Percentiles rank a stretch among this genome's conserved stretches.
phyloP scores from a whole-genome alignment of 306 rosid species.

The Prunus padus region DNA sequence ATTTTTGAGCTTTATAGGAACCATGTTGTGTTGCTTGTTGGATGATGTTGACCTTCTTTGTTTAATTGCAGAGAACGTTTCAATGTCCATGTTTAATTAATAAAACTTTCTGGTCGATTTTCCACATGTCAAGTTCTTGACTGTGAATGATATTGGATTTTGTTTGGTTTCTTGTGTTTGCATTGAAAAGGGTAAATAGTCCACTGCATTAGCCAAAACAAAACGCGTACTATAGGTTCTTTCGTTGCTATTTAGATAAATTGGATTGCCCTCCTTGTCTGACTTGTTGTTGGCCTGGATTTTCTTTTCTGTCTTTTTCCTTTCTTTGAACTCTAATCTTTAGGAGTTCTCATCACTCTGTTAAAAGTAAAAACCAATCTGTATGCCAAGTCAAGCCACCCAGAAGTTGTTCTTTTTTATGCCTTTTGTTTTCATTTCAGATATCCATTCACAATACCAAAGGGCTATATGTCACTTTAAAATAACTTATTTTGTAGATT shows the following conservation, averaged over 20 bases:
- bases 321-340: neutral
- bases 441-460: too few species aligned
- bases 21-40: neutral
- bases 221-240: neutral
- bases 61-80: neutral
- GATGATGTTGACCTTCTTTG: neutral
- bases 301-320: neutral
- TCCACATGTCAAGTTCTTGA: neutral
- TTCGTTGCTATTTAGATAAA: neutral
- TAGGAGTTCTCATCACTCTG: neutral
- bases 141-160: too few species aligned
- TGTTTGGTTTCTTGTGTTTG: too few species aligned
- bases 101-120: neutral
- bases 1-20: neutral
- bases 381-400: neutral
- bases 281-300: neutral
- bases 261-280: neutral
- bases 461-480: too few species aligned
- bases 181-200: too few species aligned
- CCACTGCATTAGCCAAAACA: too few species aligned
- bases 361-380: neutral
- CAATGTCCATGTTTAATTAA: neutral
- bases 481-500: too few species aligned
- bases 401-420: too few species aligned
- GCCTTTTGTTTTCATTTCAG: too few species aligned